Evolutionary conservation across 1,284 basidiomycete genomes (phyloP), one percentile per base, ranked within the genome.

Genomic region (Phellinidium pouzarii): DNA sequence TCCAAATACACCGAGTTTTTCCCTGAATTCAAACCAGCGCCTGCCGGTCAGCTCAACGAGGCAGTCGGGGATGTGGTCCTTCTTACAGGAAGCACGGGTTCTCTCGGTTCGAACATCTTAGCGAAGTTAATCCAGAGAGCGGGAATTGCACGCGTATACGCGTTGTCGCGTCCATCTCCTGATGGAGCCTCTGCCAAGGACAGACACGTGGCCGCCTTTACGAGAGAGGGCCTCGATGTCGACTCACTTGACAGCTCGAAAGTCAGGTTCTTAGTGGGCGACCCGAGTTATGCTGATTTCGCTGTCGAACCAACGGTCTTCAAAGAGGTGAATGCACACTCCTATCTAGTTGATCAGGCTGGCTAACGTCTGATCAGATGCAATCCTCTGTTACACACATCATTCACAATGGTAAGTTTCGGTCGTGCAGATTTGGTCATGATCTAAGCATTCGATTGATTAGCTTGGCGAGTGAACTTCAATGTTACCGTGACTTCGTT

Each of bases 391-490:
- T 62, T 8, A 66, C 65, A 1, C 31, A 58, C 22, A 60, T 69
- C 41, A 60, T 67, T 5, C 67, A 67, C 48, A 63, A 59, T 12
- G 70, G 68, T 65, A 58, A 27, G 38, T 26, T 29, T 29, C 5
- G 17, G 5, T 44, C 19, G 22, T 12, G 6, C 26, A 11, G 9
- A 5, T n/a, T n/a, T 20, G 4, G 19, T 11, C 42, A 12, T 7
- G 23, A 14, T 40, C 25, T 43, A 31, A 31, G 19, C 8, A n/a
- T 8, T 34, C 6, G 25, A 4, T 47, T 38, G 4, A 27, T 20
- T 20, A 47, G 68, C 65, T 1, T 72, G 66, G 65, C 59, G 63
- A 0, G 59, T 71, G 3, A 65, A 73, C 57, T 72, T 71, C 58
- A 71, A 70, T 14, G 55, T 70, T 1, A 57, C 60, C 4, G 47